These are phyloP conservation scores for Thalassiosira hispida DNA, from an alignment of 352 stramenopile genomes.

Conservation along the genomic window DNA sequence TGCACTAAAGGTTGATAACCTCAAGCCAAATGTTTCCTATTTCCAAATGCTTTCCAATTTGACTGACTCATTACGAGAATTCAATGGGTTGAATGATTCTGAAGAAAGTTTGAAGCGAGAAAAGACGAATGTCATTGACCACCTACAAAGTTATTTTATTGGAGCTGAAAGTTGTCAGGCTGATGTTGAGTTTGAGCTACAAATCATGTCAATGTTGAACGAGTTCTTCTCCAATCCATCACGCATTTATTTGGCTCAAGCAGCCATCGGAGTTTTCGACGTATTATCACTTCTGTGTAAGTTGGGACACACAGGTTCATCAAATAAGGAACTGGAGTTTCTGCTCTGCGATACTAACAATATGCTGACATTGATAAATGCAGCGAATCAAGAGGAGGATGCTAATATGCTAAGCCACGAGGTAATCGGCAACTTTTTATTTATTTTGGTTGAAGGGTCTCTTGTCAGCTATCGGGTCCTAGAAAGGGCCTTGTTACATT, in stretches of 20 bases:
- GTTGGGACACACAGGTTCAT: slow-evolving; percentile 23
- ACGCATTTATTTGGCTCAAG: slow-evolving; percentile 1
- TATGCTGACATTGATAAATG: slow-evolving; percentile 19
- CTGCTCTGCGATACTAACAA: slow-evolving; percentile 33
- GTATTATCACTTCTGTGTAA: slow-evolving; percentile 35
- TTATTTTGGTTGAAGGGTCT: slow-evolving; percentile 21
- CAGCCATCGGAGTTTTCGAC: slow-evolving; percentile 24
- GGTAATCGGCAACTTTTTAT: slow-evolving; percentile 27
- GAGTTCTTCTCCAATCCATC: slow-evolving; percentile 20
- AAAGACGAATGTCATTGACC: slow-evolving; percentile 11
- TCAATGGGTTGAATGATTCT: slow-evolving; percentile 3
- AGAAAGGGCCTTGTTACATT: slow-evolving; percentile 14
- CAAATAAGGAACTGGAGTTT: slow-evolving; percentile 17
- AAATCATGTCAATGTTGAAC: slow-evolving; percentile 26
- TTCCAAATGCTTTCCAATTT: slow-evolving; percentile 29
- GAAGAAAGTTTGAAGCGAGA: slow-evolving; percentile 14
- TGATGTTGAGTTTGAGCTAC: slow-evolving; percentile 28
- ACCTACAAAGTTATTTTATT: slow-evolving; percentile 35
- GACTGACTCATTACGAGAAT: slow-evolving; percentile 13
- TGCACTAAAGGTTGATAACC: neutral
- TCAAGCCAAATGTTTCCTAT: neutral
- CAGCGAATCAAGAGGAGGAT: neutral
- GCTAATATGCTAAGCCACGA: neutral
- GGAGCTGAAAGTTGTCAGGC: slow-evolving; percentile 7
- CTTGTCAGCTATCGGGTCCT: slow-evolving; percentile 9